Conservation (phyloP, 495 filamentous ascomycete species). For the Penicillium canariense region DNA sequence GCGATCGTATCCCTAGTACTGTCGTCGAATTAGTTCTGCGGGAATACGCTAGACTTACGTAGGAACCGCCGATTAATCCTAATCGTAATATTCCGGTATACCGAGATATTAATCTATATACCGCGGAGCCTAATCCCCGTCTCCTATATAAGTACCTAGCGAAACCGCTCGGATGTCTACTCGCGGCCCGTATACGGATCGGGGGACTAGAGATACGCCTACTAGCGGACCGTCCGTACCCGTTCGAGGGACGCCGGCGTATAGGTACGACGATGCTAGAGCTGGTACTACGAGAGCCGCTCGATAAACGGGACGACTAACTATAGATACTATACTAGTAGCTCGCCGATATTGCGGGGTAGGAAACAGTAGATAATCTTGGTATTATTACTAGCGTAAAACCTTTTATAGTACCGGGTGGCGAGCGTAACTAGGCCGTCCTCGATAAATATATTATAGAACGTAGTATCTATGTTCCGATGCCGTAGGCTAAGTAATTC, state of each 20-base stretch:
- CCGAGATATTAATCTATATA: not conserved
- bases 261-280: not conserved
- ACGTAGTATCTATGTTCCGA: not conserved
- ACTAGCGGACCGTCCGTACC: not conserved
- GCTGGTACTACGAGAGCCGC: not conserved
- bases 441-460: not conserved
- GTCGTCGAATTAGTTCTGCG: not conserved
- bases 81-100: conserved; percentile 1
- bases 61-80: conserved; percentile 1
- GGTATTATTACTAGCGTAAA: not conserved
- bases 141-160: not conserved
- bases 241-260: not conserved
- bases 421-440: not conserved
- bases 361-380: not conserved
- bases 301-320: not conserved
- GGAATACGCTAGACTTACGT: not conserved
- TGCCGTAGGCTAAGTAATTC: not conserved
- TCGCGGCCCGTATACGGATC: not conserved
- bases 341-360: not conserved
- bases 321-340: not conserved
- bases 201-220: not conserved
- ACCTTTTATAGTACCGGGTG: not conserved
- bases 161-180: conserved; percentile 2
- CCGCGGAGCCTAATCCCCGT: not conserved
- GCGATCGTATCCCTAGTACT: not conserved